These are phyloP conservation scores for Gigaspora rosea DNA, from an alignment of 192 early-diverging fungal species.

Conservation along the genomic window DNA sequence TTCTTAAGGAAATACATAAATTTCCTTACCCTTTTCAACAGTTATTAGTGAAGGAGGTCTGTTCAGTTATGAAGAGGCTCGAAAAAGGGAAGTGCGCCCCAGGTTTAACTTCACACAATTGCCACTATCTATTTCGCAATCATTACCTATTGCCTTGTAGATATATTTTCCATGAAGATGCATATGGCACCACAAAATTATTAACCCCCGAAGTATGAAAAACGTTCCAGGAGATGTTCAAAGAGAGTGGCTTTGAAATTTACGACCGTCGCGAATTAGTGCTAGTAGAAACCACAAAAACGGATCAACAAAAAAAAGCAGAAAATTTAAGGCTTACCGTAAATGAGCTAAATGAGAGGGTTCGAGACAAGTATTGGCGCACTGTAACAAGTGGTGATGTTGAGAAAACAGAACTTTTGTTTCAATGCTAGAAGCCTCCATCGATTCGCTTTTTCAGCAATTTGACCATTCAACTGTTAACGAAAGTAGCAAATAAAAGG, in stretches of 20 bases:
- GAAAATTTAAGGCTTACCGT: slow-evolving; percentile 8
- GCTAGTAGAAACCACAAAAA: neutral
- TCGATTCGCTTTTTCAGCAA: no score
- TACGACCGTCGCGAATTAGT: slow-evolving; percentile 14
- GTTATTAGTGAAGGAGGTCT: neutral
- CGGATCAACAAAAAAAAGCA: neutral
- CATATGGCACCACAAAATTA: no score
- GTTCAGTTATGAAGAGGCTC: neutral
- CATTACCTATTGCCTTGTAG: no score
- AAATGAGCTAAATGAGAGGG: no score
- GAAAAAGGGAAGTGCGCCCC: neutral
- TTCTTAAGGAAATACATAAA: slow-evolving; percentile 11
- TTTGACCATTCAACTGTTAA: no score
- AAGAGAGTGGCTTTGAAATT: slow-evolving; percentile 25
- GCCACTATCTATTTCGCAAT: no score
- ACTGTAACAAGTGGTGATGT: no score
- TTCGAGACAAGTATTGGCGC: no score
- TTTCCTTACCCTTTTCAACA: slow-evolving; percentile 14
- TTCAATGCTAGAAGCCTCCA: neutral
- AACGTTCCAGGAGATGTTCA: slow-evolving; percentile 23
- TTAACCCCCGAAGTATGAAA: slow-evolving; percentile 16
- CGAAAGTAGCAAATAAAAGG: no score
- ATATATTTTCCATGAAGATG: no score
- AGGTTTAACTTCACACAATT: slow-evolving; percentile 10
- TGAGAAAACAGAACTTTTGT: neutral